Conservation (phyloP, 495 filamentous ascomycete genomes). For the Margaritispora aquatica region DNA sequence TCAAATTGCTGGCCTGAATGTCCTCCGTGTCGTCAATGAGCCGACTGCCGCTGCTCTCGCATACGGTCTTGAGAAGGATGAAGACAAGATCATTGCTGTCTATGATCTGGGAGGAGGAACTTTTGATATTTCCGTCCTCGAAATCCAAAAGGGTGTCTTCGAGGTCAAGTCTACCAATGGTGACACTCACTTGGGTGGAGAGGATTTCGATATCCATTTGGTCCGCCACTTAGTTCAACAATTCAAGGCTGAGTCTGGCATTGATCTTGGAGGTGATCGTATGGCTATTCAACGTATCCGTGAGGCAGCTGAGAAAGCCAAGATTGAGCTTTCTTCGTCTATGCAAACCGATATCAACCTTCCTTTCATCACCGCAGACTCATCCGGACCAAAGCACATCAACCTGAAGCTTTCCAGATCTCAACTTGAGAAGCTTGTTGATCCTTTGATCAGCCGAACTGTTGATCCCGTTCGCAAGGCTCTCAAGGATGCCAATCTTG, state of each 20-base stretch:
- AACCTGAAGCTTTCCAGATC: slow-evolving; percentile 89
- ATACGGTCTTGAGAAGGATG: slow-evolving; percentile 92
- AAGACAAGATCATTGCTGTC: slow-evolving; percentile 85
- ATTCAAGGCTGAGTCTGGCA: slow-evolving; percentile 93
- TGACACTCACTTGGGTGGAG: slow-evolving; percentile 95
- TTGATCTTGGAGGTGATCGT: slow-evolving; percentile 87
- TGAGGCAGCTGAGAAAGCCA: slow-evolving; percentile 99
- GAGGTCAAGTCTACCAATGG: slow-evolving; percentile 99
- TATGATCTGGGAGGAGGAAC: slow-evolving; percentile 99
- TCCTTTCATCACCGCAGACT: slow-evolving; percentile 96
- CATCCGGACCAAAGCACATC: slow-evolving; percentile 95
- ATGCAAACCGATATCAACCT: slow-evolving; percentile 98
- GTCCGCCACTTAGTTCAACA: slow-evolving; percentile 91
- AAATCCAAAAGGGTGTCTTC: slow-evolving; percentile 97
- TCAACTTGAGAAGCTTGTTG: slow-evolving; percentile 88
- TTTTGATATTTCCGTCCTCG: slow-evolving; percentile 96
- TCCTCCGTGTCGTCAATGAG: slow-evolving; percentile 95
- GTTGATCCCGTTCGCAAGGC: slow-evolving; percentile 95
- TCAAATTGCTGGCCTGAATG: slow-evolving; percentile 92
- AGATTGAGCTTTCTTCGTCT: slow-evolving; percentile 97
- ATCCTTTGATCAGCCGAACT: slow-evolving; percentile 81
- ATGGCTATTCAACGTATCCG: slow-evolving; percentile 99
- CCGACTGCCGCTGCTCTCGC: slow-evolving; percentile 92
- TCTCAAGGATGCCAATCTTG: slow-evolving; percentile 90
- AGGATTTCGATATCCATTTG: slow-evolving; percentile 96